Base-by-base conservation (phyloP, 257 asterid genomes). In the Agastache rugosa region DNA sequence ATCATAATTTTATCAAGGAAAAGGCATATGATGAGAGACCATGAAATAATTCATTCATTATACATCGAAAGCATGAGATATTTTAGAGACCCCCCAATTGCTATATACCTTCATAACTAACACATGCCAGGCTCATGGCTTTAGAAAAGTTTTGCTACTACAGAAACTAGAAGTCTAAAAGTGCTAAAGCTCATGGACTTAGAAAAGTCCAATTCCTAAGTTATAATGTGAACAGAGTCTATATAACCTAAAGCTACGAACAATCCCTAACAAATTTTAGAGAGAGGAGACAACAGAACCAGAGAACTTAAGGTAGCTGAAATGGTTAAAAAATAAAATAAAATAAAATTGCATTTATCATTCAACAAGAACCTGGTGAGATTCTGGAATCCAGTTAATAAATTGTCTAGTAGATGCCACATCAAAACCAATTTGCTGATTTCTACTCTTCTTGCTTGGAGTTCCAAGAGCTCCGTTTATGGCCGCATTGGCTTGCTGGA, bases 401-500 rank as follows among this genome's bases (percentile, higher is more conserved):
- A 71, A 63, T 44, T 76, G 81, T 75, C 73, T 69, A 54, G 62
- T 71, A 63, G 77, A 65, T 53, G 64, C 71, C 65, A 54, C 63
- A 73, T 82, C 79, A n/a, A 68, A 81, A 41, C 48, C 78, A 41
- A 77, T 53, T 58, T 66, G 79, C 73, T 77, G 86, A 62, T 55
- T 71, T 79, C 81, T 81, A 68, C 48, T 81, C 80, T 77, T 89
- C 78, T 75, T 86, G 64, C 31, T 27, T 59, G 89, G 84, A 72
- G 79, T 23, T 51, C 85, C 85, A 63, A 83, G 62, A 41, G 86
- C 89, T 72, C 79, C 88, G 71, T 78, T 75, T 53, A 87, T 83
- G 76, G 85, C 90, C 3, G 88, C 86, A 77, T 83, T 84, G 60
- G 87, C 77, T 65, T 78, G 83, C 63, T 83, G 86, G 66, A 79